A percentile compares a stretch with the other conserved stretches of the same genome.
These are phyloP conservation scores for Anisogramma anomala DNA, from an alignment of 2,329 filamentous ascomycete genomes.

Conservation along the genomic window DNA sequence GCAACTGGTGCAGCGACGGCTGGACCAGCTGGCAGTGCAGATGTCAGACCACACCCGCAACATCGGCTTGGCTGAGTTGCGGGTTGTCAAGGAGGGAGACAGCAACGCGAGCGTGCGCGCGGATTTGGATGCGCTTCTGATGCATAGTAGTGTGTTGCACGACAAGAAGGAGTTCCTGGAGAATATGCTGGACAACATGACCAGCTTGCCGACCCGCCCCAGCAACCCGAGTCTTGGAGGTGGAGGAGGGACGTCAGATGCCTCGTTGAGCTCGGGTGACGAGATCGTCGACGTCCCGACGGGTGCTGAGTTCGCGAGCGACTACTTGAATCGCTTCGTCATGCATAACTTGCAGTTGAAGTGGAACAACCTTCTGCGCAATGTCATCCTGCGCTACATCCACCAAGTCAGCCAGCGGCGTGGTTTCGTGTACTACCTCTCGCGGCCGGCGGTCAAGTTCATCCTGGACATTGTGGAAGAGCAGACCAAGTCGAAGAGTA, in stretches of 20 bases:
- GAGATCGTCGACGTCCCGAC: conserved; percentile 55
- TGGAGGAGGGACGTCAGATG: conserved; percentile 23
- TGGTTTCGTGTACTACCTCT: conserved; percentile 97
- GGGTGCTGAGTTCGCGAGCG: conserved; percentile 73
- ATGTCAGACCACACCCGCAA: conserved; percentile 61
- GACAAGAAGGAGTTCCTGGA: conserved; percentile 49
- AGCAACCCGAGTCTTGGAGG: conserved; percentile 19
- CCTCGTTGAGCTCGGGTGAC: conserved; percentile 40
- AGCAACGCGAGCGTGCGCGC: conserved; percentile 39
- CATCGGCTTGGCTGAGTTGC: conserved; percentile 66
- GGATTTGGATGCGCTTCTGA: conserved; percentile 49
- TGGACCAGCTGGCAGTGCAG: conserved; percentile 68
- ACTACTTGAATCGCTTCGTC: conserved; percentile 97
- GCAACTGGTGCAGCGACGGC: conserved; percentile 68
- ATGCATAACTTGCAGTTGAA: conserved; percentile 96
- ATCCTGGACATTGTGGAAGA: conserved; percentile 96
- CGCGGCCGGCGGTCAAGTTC: conserved; percentile 89
- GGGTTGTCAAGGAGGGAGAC: conserved; percentile 38
- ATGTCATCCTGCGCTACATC: conserved; percentile 93
- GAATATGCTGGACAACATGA: conserved; percentile 43
- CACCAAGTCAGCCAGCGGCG: conserved; percentile 93
- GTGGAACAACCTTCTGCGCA: conserved; percentile 93
- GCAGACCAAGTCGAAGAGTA: conserved; percentile 60
- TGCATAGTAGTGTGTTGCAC: conserved; percentile 42
- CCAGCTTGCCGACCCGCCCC: conserved; percentile 21